phyloP scores from a whole-genome alignment of 2,329 filamentous ascomycete genomes.

The Penicillium brevicompactum region DNA sequence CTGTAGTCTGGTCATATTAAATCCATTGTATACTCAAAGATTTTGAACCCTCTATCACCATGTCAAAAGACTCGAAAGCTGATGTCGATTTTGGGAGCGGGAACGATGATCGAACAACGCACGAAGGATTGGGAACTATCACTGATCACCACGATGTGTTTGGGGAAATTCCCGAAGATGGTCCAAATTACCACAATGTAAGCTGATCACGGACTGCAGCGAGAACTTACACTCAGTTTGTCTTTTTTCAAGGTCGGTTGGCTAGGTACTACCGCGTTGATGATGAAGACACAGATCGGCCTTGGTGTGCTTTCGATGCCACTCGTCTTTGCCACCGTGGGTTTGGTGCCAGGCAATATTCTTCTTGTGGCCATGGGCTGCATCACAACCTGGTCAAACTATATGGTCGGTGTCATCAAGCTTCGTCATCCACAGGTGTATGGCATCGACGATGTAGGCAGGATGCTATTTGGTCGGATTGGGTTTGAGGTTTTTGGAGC shows the following conservation, averaged over 20 bases:
- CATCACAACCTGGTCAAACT: conserved; percentile 54
- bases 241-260: conserved; percentile 40
- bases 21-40: not conserved
- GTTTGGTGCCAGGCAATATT: conserved; percentile 53
- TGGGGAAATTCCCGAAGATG: conserved; percentile 37
- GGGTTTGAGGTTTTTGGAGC: conserved; percentile 52
- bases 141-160: conserved; percentile 36
- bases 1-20: not conserved
- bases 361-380: conserved; percentile 42
- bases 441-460: conserved; percentile 59
- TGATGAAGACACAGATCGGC: conserved; percentile 52
- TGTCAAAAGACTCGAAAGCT: not conserved
- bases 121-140: not conserved
- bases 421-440: conserved; percentile 58
- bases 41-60: not conserved
- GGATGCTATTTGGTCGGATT: conserved; percentile 55
- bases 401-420: conserved; percentile 55
- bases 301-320: conserved; percentile 55
- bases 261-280: conserved; percentile 47
- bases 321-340: conserved; percentile 47
- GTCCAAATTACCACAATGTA: conserved; percentile 36
- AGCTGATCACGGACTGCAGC: not conserved
- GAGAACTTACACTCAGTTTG: not conserved
- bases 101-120: not conserved
- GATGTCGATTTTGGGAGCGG: not conserved